A percentile compares a stretch with the other conserved stretches of the same genome.
These are phyloP conservation scores for Pholiota molesta DNA, from an alignment of 768 basidiomycete species.

Conservation along the genomic window DNA sequence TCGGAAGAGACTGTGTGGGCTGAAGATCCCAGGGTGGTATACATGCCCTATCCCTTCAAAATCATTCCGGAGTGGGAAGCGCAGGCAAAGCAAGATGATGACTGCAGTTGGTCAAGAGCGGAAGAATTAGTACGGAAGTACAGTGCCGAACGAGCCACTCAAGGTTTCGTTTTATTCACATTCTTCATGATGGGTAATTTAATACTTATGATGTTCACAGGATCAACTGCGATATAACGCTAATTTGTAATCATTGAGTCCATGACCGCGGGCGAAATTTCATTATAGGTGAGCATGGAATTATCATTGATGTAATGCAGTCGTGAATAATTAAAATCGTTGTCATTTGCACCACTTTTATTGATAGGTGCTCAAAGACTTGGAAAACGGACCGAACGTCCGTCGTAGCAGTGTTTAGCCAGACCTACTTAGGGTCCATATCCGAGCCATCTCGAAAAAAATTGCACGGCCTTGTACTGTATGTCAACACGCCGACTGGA, in stretches of 20 bases:
- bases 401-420: neutral
- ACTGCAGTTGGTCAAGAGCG: conserved; percentile 34
- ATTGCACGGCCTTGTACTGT: neutral
- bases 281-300: conserved; percentile 1
- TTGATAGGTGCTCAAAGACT: neutral
- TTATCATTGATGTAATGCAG: neutral
- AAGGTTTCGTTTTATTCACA: conserved; percentile 19
- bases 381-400: neutral
- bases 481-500: neutral
- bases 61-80: conserved; percentile 39
- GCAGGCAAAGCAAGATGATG: conserved; percentile 27
- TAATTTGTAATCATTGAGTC: conserved; percentile 3
- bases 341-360: neutral
- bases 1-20: conserved; percentile 23
- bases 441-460: neutral
- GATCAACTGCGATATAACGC: conserved; percentile 13
- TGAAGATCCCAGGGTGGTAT: conserved; percentile 33
- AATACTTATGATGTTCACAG: conserved; percentile 19
- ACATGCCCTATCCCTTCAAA: conserved; percentile 32
- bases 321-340: neutral
- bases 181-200: conserved; percentile 10
- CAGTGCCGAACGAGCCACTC: conserved; percentile 16
- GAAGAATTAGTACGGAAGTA: conserved; percentile 30
- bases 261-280: conserved; percentile 4
- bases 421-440: neutral